Evolutionary conservation across 2,329 filamentous ascomycete genomes (phyloP).

Genomic region (Fusarium decemcellulare): DNA sequence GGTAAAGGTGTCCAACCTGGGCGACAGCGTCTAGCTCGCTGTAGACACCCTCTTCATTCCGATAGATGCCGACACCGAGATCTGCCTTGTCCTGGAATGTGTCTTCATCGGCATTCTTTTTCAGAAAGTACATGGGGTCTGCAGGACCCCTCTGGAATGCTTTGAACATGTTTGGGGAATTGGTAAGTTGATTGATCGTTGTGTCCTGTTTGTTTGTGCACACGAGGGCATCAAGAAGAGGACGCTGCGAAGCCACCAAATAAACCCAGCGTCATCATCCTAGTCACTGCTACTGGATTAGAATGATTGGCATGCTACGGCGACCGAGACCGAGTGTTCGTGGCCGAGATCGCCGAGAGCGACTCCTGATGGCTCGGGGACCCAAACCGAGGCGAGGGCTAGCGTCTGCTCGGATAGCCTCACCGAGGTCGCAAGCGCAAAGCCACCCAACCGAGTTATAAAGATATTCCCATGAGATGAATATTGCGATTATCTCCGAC

Average conservation of each 20-base stretch:
- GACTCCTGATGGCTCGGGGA: too few relatives aligned
- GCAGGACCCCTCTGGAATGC: conserved; percentile 43
- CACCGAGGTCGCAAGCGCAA: too few relatives aligned
- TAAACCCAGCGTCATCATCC: too few relatives aligned
- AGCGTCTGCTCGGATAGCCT: not conserved
- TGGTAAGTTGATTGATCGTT: not conserved
- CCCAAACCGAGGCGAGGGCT: not conserved
- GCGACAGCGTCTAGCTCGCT: conserved; percentile 49
- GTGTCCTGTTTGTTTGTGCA: not conserved
- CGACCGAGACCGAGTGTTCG: not conserved
- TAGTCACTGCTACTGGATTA: too few relatives aligned
- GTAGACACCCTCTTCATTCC: conserved; percentile 51
- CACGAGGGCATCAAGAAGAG: too few relatives aligned
- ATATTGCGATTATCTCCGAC: not conserved
- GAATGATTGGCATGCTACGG: not conserved
- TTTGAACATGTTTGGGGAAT: conserved; percentile 35
- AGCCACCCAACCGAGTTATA: too few relatives aligned
- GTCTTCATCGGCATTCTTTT: conserved; percentile 49
- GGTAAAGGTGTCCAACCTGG: conserved; percentile 3
- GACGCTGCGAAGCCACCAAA: too few relatives aligned
- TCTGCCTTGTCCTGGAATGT: conserved; percentile 50
- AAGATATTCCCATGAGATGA: not conserved
- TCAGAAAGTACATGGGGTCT: conserved; percentile 53
- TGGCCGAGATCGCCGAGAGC: not conserved
- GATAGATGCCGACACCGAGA: conserved; percentile 54